phyloP scores from a whole-genome alignment of 768 basidiomycete species.

The Boletus fagicola region DNA sequence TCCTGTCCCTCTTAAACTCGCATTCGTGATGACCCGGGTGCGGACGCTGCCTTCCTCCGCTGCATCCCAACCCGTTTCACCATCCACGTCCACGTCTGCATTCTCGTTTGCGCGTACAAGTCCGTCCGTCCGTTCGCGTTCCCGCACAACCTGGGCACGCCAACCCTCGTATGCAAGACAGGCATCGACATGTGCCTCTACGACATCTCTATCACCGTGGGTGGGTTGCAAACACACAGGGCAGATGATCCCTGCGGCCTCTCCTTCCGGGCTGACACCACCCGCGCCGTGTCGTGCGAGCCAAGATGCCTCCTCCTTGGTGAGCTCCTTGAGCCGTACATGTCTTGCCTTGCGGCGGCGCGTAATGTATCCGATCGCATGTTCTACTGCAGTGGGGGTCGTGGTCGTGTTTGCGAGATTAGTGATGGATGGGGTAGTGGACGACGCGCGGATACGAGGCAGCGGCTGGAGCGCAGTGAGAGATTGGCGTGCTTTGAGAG shows the following conservation, averaged over 20 bases:
- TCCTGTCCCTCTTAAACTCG: constrained; percentile 55
- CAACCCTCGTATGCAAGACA: constrained; percentile 61
- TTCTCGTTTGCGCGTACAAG: constrained; percentile 35
- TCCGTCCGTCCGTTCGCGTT: constrained; percentile 24
- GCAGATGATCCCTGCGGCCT: constrained; percentile 52
- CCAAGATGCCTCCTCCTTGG: constrained; percentile 54
- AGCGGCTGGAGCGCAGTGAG: constrained; percentile 29
- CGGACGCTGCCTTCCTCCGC: constrained; percentile 38
- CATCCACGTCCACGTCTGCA: constrained; percentile 31
- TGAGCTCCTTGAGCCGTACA: constrained; percentile 62
- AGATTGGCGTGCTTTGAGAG: constrained; percentile 43
- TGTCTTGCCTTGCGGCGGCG: constrained; percentile 69
- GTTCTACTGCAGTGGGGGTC: constrained; percentile 39
- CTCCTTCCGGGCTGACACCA: constrained; percentile 35
- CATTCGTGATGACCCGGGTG: constrained; percentile 37
- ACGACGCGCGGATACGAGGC: constrained; percentile 26
- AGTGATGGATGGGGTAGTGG: constrained; percentile 14
- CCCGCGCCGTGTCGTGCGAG: constrained; percentile 17
- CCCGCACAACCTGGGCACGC: constrained; percentile 36
- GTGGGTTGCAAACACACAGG: constrained; percentile 64
- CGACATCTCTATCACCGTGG: constrained; percentile 65
- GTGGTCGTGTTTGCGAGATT: constrained; percentile 21
- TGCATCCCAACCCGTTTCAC: constrained; percentile 42
- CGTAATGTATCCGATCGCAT: constrained; percentile 61
- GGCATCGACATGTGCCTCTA: constrained; percentile 80